Percentiles rank a stretch among this genome's conserved stretches.
Conservation (phyloP, 129 eudicot species). For the carrot (Daucus carota) region DNA sequence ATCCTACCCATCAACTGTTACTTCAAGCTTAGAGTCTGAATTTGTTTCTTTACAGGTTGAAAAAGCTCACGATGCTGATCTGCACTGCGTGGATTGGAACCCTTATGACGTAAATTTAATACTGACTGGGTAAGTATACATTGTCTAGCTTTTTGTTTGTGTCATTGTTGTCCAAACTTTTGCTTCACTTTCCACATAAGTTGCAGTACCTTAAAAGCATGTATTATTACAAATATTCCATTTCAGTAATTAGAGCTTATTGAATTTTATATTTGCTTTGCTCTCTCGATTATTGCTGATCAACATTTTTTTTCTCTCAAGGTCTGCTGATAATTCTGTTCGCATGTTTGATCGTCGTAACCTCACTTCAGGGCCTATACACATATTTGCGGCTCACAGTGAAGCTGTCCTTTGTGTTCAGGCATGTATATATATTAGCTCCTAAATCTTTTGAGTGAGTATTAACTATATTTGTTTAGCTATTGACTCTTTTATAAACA, state of each 20-base stretch:
- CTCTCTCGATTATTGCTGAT: not conserved
- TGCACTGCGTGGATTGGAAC: constrained; percentile 98
- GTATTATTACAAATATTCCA: not conserved
- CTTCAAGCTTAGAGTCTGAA: not conserved
- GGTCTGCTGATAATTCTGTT: constrained; percentile 86
- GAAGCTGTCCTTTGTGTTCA: constrained; percentile 94
- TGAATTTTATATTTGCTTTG: not conserved
- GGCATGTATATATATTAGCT: constrained; percentile 25
- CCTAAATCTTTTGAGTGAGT: not conserved
- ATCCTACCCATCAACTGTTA: not conserved
- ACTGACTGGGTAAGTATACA: constrained; percentile 60
- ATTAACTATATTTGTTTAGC: not conserved
- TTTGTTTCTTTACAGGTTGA: constrained; percentile 52
- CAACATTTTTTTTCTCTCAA: constrained; percentile 18
- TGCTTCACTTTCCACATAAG: not conserved
- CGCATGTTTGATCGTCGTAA: constrained; percentile 89
- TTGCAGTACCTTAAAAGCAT: not conserved
- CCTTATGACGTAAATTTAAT: constrained; percentile 73
- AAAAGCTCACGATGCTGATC: constrained; percentile 89
- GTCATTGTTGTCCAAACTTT: not conserved
- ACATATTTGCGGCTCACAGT: constrained; percentile 65
- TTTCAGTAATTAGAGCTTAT: not conserved
- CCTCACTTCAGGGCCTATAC: constrained; percentile 78
- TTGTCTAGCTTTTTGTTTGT: not conserved
- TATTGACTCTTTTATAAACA: not conserved